A percentile compares a stretch with the other conserved stretches of the same genome.
These are phyloP conservation scores for Aspergillus neoniger DNA, from an alignment of 2,329 filamentous ascomycete species.

Conservation along the genomic window DNA sequence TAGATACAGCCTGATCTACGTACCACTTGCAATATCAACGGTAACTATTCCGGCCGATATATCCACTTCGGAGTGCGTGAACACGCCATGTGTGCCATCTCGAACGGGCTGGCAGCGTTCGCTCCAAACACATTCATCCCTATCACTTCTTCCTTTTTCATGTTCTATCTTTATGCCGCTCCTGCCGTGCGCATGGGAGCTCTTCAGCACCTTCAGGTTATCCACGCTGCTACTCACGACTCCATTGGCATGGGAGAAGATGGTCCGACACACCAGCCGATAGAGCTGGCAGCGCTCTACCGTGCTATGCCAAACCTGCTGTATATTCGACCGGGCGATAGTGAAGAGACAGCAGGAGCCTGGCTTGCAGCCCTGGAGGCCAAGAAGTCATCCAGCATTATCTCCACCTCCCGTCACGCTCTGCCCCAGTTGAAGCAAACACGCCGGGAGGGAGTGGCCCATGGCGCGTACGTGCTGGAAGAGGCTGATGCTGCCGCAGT, in stretches of 20 bases:
- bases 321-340: slow-evolving; percentile 62
- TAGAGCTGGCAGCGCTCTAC: slow-evolving; percentile 59
- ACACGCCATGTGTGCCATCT: slow-evolving; percentile 72
- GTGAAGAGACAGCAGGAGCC: slow-evolving; percentile 56
- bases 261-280: slow-evolving; percentile 64
- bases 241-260: slow-evolving; percentile 62
- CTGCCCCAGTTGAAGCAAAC: slow-evolving; percentile 44
- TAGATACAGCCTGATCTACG: slow-evolving; percentile 29
- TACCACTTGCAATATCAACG: slow-evolving; percentile 44
- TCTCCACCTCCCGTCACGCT: slow-evolving; percentile 48
- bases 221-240: slow-evolving; percentile 65
- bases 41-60: slow-evolving; percentile 53
- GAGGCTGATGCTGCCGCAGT: slow-evolving; percentile 41
- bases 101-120: slow-evolving; percentile 70
- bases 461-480: slow-evolving; percentile 47
- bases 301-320: slow-evolving; percentile 64
- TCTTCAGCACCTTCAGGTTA: slow-evolving; percentile 56
- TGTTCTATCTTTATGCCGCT: slow-evolving; percentile 63
- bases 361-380: slow-evolving; percentile 44
- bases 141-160: slow-evolving; percentile 62
- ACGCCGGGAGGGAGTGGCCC: slow-evolving; percentile 39
- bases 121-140: slow-evolving; percentile 58
- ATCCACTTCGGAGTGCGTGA: slow-evolving; percentile 63
- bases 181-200: slow-evolving; percentile 63
- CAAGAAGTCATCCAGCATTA: slow-evolving; percentile 45